These are phyloP conservation scores for Spathaspora gorwiae DNA, from an alignment of 805 yeast species.

Conservation along the genomic window DNA sequence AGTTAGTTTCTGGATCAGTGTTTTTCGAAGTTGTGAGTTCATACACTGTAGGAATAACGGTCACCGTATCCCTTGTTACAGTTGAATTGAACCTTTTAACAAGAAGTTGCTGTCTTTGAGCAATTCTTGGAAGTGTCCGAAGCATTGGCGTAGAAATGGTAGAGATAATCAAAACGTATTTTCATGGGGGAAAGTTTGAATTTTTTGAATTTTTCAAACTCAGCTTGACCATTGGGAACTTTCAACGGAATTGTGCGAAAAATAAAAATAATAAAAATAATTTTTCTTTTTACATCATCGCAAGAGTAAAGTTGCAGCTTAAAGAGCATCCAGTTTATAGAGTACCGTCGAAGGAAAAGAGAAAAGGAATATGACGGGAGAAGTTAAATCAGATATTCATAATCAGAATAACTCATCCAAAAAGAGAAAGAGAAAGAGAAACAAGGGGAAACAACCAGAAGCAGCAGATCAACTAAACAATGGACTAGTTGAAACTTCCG, in stretches of 20 bases:
- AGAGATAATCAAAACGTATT: too few relatives aligned
- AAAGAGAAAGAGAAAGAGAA: constrained; percentile 29
- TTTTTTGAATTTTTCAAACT: too few relatives aligned
- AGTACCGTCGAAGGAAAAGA: background rate
- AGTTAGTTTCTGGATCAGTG: constrained; percentile 10
- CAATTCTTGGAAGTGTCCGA: too few relatives aligned
- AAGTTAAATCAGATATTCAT: constrained; percentile 1
- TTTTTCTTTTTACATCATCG: too few relatives aligned
- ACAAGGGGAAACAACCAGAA: constrained; percentile 12
- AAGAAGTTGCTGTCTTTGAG: too few relatives aligned
- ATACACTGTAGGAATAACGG: constrained; percentile 34
- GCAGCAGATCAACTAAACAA: background rate
- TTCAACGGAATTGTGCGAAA: too few relatives aligned
- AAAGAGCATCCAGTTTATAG: too few relatives aligned
- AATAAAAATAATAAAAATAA: too few relatives aligned
- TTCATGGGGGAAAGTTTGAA: too few relatives aligned
- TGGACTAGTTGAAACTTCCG: background rate
- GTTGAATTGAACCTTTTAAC: constrained; percentile 1
- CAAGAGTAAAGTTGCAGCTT: too few relatives aligned
- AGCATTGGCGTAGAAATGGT: too few relatives aligned
- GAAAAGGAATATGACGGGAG: background rate
- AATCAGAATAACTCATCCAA: constrained; percentile 3
- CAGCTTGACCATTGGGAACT: too few relatives aligned
- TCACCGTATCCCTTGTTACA: constrained; percentile 20
- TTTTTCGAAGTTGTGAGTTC: constrained; percentile 16